Evolutionary conservation across 306 rosid genomes (phyloP).

Genomic region (Cucurbita maxima): DNA sequence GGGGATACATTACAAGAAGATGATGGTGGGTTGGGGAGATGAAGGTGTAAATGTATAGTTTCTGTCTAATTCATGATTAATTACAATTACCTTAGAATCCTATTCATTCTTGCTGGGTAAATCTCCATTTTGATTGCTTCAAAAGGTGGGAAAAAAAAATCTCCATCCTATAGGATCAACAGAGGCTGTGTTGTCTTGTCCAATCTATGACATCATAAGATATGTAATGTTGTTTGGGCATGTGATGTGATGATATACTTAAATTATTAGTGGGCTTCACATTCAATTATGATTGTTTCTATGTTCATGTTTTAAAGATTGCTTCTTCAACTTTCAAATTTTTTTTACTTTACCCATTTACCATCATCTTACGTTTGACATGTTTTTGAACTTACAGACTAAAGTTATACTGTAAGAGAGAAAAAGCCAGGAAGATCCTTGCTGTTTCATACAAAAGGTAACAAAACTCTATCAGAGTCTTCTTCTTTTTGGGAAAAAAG

Average conservation of each 20-base stretch:
- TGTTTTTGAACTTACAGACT: background rate
- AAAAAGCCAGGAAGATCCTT: background rate
- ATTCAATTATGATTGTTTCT: background rate
- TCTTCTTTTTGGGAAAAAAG: background rate
- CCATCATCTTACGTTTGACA: background rate
- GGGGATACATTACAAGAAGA: slow-evolving; percentile 6
- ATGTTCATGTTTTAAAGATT: background rate
- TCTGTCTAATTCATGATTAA: slow-evolving; percentile 6
- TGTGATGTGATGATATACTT: slow-evolving; percentile 4
- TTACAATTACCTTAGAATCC: background rate
- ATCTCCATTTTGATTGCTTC: background rate
- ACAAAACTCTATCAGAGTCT: background rate
- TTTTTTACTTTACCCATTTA: background rate
- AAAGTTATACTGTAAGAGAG: background rate
- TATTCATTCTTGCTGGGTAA: background rate
- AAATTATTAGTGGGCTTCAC: background rate
- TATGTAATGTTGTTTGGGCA: slow-evolving; percentile 5
- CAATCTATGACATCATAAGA: background rate
- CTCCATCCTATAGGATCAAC: background rate
- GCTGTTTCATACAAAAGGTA: background rate
- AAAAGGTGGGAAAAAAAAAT: background rate
- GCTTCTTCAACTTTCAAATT: background rate
- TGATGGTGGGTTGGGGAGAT: slow-evolving; percentile 3
- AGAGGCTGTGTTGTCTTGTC: background rate
- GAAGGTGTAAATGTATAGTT: slow-evolving; percentile 6